These are phyloP conservation scores for Asterophora parasitica DNA, from an alignment of 768 basidiomycete species.

Conservation along the genomic window DNA sequence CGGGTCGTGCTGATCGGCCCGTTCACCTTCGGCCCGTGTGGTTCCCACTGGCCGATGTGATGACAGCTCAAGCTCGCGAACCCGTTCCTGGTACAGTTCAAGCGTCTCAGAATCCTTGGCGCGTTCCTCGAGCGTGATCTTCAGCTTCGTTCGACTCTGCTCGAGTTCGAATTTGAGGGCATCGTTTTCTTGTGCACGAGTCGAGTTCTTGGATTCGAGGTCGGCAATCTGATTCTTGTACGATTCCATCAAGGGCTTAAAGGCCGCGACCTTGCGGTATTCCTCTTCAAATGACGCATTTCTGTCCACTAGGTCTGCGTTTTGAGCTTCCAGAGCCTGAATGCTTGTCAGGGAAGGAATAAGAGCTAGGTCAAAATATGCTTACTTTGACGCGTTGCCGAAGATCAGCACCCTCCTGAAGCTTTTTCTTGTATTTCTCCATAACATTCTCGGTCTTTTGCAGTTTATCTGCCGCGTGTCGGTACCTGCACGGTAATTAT, in stretches of 20 bases:
- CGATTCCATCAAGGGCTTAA: slow-evolving; percentile 87
- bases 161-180: slow-evolving; percentile 72
- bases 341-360: neutral
- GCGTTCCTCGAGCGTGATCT: slow-evolving; percentile 64
- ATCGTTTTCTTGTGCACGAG: slow-evolving; percentile 67
- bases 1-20: slow-evolving; percentile 12
- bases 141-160: slow-evolving; percentile 64
- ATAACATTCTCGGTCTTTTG: slow-evolving; percentile 96
- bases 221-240: slow-evolving; percentile 85
- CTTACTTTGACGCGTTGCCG: slow-evolving; percentile 79
- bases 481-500: slow-evolving; percentile 49
- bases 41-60: slow-evolving; percentile 43
- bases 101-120: slow-evolving; percentile 78
- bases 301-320: slow-evolving; percentile 85
- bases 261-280: slow-evolving; percentile 77
- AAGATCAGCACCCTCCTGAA: slow-evolving; percentile 89
- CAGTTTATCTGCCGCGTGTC: slow-evolving; percentile 86
- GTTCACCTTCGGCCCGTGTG: slow-evolving; percentile 21
- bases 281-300: slow-evolving; percentile 92
- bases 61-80: slow-evolving; percentile 78
- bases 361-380: slow-evolving; percentile 6
- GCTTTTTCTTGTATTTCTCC: slow-evolving; percentile 98
- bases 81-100: slow-evolving; percentile 85
- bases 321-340: slow-evolving; percentile 88
- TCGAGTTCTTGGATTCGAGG: slow-evolving; percentile 67